Evolutionary conservation across 2,329 filamentous ascomycete species (phyloP).

Genomic region (Botrytis galanthina): DNA sequence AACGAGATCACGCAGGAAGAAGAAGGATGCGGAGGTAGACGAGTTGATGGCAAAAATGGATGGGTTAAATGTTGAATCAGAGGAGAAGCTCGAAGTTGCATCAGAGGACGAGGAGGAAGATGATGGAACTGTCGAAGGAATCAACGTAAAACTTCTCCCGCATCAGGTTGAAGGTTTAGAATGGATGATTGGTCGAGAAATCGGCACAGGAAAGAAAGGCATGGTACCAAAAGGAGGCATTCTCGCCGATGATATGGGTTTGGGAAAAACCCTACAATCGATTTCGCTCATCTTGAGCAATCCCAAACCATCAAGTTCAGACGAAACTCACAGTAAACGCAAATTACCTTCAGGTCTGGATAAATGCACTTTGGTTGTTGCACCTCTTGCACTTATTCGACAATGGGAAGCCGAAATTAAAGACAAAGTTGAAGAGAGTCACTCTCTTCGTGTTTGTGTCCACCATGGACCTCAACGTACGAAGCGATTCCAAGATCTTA

Average conservation of each 20-base stretch:
- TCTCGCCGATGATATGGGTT: constrained; percentile 93
- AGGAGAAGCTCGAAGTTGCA: constrained; percentile 37
- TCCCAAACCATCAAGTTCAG: constrained; percentile 61
- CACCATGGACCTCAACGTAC: constrained; percentile 88
- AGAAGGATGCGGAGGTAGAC: constrained; percentile 37
- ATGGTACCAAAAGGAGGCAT: constrained; percentile 87
- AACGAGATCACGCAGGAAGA: constrained; percentile 42
- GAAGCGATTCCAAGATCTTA: constrained; percentile 73
- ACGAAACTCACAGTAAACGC: constrained; percentile 54
- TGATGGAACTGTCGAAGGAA: constrained; percentile 69
- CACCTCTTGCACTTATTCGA: constrained; percentile 88
- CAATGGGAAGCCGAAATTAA: constrained; percentile 96
- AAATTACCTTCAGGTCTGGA: constrained; percentile 67
- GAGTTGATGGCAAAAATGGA: constrained; percentile 39
- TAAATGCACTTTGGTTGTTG: constrained; percentile 85
- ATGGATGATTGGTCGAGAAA: constrained; percentile 94
- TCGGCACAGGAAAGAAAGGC: constrained; percentile 78
- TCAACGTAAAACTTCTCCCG: constrained; percentile 83
- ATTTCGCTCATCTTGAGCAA: constrained; percentile 86
- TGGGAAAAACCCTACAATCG: constrained; percentile 94
- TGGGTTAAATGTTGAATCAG: constrained; percentile 44
- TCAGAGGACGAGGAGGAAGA: constrained; percentile 50
- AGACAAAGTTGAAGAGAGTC: constrained; percentile 69
- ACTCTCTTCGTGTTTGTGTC: constrained; percentile 76
- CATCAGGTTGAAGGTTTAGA: constrained; percentile 92